phyloP scores from a whole-genome alignment of 371 early-diverging fungal species.

The Mucor piriformis region DNA sequence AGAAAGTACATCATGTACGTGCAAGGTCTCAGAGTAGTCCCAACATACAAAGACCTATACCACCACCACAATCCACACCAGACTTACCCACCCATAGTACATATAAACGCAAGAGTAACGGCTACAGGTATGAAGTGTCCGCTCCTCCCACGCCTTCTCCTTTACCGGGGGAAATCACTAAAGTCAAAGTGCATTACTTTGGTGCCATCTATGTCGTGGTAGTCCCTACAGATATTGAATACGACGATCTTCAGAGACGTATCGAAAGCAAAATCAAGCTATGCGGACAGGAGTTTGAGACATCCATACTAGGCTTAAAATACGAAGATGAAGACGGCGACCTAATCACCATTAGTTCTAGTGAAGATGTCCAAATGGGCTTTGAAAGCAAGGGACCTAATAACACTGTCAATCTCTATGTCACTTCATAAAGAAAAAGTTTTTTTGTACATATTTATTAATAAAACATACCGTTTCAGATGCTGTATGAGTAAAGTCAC shows the following conservation, averaged over 20 bases:
- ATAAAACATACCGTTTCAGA: too few species aligned
- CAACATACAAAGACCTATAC: constrained; percentile 49
- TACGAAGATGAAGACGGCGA: constrained; percentile 95
- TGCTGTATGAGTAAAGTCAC: too few species aligned
- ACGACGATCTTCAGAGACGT: constrained; percentile 70
- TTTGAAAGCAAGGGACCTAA: constrained; percentile 69
- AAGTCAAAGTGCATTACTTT: constrained; percentile 84
- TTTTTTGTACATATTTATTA: neutral
- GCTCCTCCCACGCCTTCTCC: constrained; percentile 8
- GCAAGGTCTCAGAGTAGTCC: constrained; percentile 65
- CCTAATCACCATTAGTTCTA: constrained; percentile 77
- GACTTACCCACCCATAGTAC: constrained; percentile 14
- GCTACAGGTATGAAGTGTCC: neutral
- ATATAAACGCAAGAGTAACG: constrained; percentile 16
- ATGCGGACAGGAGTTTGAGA: constrained; percentile 48
- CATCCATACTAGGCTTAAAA: constrained; percentile 65
- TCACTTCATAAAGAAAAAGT: constrained; percentile 21
- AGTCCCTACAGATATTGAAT: constrained; percentile 74
- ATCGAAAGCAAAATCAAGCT: constrained; percentile 80
- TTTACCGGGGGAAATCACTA: constrained; percentile 41
- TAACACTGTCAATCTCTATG: constrained; percentile 46
- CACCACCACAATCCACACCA: constrained; percentile 6
- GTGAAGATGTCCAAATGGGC: constrained; percentile 90
- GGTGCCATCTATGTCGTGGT: constrained; percentile 87
- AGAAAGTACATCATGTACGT: constrained; percentile 32